Percentiles rank a stretch among this genome's conserved stretches.
These are phyloP conservation scores for Ceratobasidium sp. DNA, from an alignment of 1,284 basidiomycete species.

Conservation along the genomic window DNA sequence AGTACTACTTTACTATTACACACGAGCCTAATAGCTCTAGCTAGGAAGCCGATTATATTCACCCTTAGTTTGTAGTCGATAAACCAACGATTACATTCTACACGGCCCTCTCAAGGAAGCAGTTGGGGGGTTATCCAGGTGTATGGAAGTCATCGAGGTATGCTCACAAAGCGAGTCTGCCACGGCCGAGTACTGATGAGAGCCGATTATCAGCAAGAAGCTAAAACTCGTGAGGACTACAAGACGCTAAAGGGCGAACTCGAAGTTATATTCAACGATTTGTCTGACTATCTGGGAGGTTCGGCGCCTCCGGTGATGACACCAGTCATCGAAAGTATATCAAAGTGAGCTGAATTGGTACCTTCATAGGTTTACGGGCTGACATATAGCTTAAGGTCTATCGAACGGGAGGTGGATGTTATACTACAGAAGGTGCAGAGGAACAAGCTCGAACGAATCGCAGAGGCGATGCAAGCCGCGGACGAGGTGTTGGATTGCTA, in stretches of 20 bases:
- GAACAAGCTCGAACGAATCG: too few species aligned
- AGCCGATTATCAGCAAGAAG: too few species aligned
- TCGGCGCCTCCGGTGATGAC: background rate
- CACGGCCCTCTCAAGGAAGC: background rate
- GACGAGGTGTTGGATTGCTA: background rate
- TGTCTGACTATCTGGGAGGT: too few species aligned
- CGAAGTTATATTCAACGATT: too few species aligned
- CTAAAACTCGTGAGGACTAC: background rate
- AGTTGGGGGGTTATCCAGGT: background rate
- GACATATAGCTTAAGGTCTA: background rate
- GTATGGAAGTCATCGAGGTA: background rate
- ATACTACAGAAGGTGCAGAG: background rate
- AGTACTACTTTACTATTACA: too few species aligned
- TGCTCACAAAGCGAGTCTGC: background rate
- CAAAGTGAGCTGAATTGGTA: background rate
- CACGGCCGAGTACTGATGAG: background rate
- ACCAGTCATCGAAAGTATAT: background rate
- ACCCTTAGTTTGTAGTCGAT: too few species aligned
- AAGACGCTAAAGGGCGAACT: background rate
- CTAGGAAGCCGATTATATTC: too few species aligned
- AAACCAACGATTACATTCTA: too few species aligned
- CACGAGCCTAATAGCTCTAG: too few species aligned
- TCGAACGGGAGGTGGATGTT: background rate
- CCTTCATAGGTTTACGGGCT: background rate
- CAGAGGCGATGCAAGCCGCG: background rate